Evolutionary conservation across 306 rosid species (phyloP).

Genomic region (Castanea sativa): DNA sequence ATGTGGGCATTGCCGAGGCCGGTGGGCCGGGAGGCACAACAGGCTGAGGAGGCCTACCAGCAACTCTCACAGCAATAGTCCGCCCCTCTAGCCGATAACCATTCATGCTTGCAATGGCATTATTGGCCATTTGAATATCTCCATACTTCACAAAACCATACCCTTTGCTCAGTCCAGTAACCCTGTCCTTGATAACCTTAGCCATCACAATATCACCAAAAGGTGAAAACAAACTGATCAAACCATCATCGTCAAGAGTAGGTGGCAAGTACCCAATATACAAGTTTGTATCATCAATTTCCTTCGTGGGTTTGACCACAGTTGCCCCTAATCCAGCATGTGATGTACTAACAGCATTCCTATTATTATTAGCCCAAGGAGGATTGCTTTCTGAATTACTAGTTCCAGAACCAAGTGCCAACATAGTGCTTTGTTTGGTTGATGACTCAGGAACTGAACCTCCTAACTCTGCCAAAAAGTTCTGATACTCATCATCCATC

Average conservation of each 20-base stretch:
- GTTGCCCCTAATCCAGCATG: conserved; percentile 71
- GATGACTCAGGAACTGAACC: conserved; percentile 64
- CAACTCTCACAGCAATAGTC: conserved; percentile 96
- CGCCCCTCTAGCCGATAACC: conserved; percentile 92
- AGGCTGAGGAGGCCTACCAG: conserved; percentile 98
- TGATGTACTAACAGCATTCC: conserved; percentile 33
- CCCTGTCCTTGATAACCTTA: conserved; percentile 84
- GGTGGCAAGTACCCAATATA: conserved; percentile 96
- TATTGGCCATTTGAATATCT: conserved; percentile 90
- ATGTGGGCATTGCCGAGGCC: conserved; percentile 62
- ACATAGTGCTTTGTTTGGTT: conserved; percentile 35
- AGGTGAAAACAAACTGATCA: conserved; percentile 81
- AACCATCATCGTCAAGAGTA: conserved; percentile 81
- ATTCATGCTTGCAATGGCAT: conserved; percentile 81
- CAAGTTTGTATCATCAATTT: conserved; percentile 90
- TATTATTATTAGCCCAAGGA: conserved; percentile 80
- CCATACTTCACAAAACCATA: conserved; percentile 95
- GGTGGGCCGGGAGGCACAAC: conserved; percentile 88
- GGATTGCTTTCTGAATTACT: conserved; percentile 66
- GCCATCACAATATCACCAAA: conserved; percentile 99
- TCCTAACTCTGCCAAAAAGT: conserved; percentile 89
- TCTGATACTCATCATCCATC: conserved; percentile 88
- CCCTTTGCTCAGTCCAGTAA: conserved; percentile 87
- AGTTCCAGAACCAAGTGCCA: conserved; percentile 69
- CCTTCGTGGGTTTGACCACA: conserved; percentile 65